Conservation (phyloP, 331 rosid genomes). For the Dryas integrifolia region DNA sequence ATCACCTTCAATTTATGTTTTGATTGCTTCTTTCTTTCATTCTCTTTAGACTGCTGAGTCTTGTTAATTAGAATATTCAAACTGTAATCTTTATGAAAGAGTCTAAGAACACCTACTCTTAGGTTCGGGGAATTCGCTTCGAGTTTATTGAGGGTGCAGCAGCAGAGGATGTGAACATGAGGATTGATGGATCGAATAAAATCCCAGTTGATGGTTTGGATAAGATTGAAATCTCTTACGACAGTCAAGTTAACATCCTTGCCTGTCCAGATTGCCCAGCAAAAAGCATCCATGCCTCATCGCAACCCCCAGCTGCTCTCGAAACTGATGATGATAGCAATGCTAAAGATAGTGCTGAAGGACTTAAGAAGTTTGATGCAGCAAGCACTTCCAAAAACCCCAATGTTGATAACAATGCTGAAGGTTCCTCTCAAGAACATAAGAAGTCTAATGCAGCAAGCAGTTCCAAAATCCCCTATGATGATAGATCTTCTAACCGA, state of each 20-base stretch:
- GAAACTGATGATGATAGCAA: no score
- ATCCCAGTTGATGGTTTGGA: neutral
- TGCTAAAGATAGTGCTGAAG: no score
- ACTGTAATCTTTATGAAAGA: no score
- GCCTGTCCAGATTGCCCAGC: neutral
- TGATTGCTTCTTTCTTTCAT: no score
- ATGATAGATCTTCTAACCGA: no score
- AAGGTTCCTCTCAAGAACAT: no score
- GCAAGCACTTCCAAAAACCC: neutral
- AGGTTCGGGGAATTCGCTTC: slow-evolving; percentile 6
- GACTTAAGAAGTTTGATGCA: no score
- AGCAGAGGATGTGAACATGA: neutral
- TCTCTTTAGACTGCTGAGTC: no score
- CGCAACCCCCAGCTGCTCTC: neutral
- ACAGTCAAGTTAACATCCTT: neutral
- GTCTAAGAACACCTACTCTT: neutral
- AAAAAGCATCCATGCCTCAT: neutral
- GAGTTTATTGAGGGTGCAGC: neutral
- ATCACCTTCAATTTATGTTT: no score
- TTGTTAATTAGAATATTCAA: no score
- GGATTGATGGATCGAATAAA: neutral
- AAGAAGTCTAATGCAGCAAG: neutral
- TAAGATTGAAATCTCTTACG: neutral
- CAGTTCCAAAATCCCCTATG: no score
- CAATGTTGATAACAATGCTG: neutral